phyloP scores from a whole-genome alignment of 495 filamentous ascomycete genomes.

The Lentithecium fluviatile region DNA sequence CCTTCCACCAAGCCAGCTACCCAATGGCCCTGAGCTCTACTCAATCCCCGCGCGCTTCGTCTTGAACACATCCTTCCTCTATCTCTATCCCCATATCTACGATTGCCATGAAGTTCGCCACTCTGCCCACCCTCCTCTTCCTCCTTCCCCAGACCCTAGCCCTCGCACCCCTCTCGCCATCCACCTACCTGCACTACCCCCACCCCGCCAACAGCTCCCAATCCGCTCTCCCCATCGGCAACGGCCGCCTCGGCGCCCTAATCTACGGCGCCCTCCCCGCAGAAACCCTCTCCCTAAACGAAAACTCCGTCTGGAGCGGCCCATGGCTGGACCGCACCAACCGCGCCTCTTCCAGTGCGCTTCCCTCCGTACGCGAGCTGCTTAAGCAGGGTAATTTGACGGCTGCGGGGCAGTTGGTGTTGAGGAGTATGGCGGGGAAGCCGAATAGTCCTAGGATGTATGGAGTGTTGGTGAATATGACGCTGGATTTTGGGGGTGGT shows the following conservation, averaged over 20 bases:
- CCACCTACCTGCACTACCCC: too few relatives aligned
- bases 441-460: slow-evolving; percentile 51
- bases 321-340: slow-evolving; percentile 50
- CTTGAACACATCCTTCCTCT: too few relatives aligned
- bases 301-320: slow-evolving; percentile 57
- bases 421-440: slow-evolving; percentile 46
- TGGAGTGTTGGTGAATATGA: slow-evolving; percentile 49
- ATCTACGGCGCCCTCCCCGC: slow-evolving; percentile 49
- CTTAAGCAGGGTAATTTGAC: slow-evolving; percentile 46
- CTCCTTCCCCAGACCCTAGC: too few relatives aligned
- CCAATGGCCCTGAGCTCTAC: too few relatives aligned
- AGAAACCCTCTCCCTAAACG: slow-evolving; percentile 54
- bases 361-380: slow-evolving; percentile 46
- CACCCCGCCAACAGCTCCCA: too few relatives aligned
- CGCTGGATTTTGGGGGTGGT: slow-evolving; percentile 49
- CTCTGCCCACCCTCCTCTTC: too few relatives aligned
- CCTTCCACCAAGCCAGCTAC: too few relatives aligned
- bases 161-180: too few relatives aligned
- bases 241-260: slow-evolving; percentile 54
- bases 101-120: too few relatives aligned
- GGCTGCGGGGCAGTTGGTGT: slow-evolving; percentile 47
- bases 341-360: slow-evolving; percentile 35
- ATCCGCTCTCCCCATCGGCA: slow-evolving; percentile 50
- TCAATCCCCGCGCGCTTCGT: too few relatives aligned
- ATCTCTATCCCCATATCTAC: too few relatives aligned